Evolutionary conservation across 2,329 filamentous ascomycete species (phyloP), one percentile per base, ranked within the genome.

Genomic region (Ophiostoma quercus): DNA sequence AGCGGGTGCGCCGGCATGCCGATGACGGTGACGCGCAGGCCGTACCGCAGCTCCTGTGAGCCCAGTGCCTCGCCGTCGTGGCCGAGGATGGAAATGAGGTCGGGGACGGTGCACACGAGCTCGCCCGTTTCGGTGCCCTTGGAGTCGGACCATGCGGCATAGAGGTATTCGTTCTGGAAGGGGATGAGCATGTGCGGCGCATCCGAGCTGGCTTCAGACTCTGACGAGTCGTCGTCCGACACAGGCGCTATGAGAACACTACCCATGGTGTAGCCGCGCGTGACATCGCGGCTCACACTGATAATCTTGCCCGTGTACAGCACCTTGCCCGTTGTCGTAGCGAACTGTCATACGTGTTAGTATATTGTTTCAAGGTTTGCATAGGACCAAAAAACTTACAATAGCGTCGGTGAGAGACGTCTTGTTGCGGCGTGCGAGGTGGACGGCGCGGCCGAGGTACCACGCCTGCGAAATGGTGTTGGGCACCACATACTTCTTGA

Each of bases 1-100:
- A 65, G 62, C 62, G 32, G 62, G 32, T 65, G 32, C 11, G 62
- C 62, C 32, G 62, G 34, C 62, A 65, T 62, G 57, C 32, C 62
- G 19, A 39, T 65, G 34, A 65, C 62, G 16, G 62, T 65, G 62
- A 65, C 62, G 62, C 62, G 62, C 12, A 65, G 62, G 1, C 62
- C 62, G 62, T 65, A 65, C 14, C 62, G 62, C 62, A 65, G 62
- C 62, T 65, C 62, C 62, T 65, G 62, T 19, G 62, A 65, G 62
- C 62, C 62, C 25, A 65, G 32, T 4, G 62, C 62, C 32, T 65
- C 62, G 62, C 62, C 62, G 34, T 65, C 62, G 34, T 65, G 62
- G 34, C 62, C 62, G 11, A 65, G 62, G n/a, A 65, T 65, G 12
- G 62, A 65, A 8, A 65, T 62, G 25, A 62, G 57, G 6, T 62